Conservation (phyloP, 139 green algal genomes). For the Micractinium conductrix region DNA sequence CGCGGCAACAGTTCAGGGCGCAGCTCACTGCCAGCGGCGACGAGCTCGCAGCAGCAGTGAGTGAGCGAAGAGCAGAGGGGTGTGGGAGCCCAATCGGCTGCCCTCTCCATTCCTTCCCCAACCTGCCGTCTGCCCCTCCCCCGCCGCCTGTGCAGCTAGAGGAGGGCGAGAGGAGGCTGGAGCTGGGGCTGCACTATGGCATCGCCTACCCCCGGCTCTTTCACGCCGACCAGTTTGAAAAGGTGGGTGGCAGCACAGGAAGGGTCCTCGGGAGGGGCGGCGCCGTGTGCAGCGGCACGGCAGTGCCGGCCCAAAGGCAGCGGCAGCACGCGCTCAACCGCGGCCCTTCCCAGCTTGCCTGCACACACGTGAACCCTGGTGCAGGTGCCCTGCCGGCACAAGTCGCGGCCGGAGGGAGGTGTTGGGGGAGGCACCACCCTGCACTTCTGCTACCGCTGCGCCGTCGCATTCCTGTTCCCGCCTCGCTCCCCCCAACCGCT, state of each 20-base stretch:
- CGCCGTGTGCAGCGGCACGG: background rate
- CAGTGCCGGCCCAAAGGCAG: background rate
- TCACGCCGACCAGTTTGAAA: conserved; percentile 30
- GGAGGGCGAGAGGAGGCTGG: conserved; percentile 24
- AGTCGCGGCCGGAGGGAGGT: background rate
- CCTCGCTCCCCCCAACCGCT: background rate
- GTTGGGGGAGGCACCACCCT: background rate
- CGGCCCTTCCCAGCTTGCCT: background rate
- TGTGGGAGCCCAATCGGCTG: background rate
- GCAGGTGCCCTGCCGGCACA: background rate
- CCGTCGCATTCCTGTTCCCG: background rate
- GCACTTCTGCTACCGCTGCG: background rate
- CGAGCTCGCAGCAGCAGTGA: background rate
- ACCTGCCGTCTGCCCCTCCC: background rate
- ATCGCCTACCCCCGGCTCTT: conserved; percentile 28
- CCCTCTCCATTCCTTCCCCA: background rate
- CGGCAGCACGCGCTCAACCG: background rate
- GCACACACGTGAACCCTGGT: background rate
- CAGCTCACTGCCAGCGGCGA: background rate
- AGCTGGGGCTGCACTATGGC: conserved; percentile 29
- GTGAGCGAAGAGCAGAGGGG: background rate
- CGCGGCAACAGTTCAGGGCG: conserved; percentile 12
- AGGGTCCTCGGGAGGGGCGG: too few species aligned
- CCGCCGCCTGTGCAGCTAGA: background rate
- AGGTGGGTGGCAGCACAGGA: too few species aligned